These are phyloP conservation scores for Alloteropsis semialata DNA, from an alignment of 176 grass and related monocot species.

Conservation along the genomic window DNA sequence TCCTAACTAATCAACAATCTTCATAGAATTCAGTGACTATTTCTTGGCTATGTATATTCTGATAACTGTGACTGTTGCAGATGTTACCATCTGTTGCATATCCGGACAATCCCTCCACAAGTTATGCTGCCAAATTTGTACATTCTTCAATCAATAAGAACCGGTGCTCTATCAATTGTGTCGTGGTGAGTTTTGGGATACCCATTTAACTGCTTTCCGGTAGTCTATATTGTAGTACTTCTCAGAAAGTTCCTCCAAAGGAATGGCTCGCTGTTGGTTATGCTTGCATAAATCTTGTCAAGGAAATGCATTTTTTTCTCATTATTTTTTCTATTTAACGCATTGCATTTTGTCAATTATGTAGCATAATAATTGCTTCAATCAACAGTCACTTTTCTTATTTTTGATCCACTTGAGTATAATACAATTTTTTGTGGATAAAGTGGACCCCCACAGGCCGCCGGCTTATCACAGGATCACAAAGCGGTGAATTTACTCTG, in stretches of 20 bases:
- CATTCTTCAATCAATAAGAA: slow-evolving; percentile 99
- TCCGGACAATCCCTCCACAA: slow-evolving; percentile 90
- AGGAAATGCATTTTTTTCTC: not conserved
- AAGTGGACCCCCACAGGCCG: slow-evolving; percentile 97
- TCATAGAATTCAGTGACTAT: not conserved
- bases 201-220: not conserved
- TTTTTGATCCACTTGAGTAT: not conserved
- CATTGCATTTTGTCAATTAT: not conserved
- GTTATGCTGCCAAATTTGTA: slow-evolving; percentile 97
- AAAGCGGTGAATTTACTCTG: slow-evolving; percentile 96
- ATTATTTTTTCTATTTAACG: not conserved
- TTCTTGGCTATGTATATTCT: slow-evolving; percentile 19
- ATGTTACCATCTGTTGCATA: slow-evolving; percentile 89
- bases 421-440: slow-evolving; percentile 46
- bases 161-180: slow-evolving; percentile 92
- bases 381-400: not conserved
- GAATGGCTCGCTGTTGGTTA: not conserved
- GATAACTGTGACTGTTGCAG: slow-evolving; percentile 46
- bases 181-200: slow-evolving; percentile 73
- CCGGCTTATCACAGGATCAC: slow-evolving; percentile 97
- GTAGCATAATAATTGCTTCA: not conserved
- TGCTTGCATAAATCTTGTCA: not conserved
- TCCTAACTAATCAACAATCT: not conserved
- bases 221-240: slow-evolving; percentile 3
- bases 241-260: not conserved